A percentile compares a stretch with the other conserved stretches of the same genome.
Evolutionary conservation across 129 eudicot species (phyloP).

Genomic region (Helichrysum umbraculigerum): DNA sequence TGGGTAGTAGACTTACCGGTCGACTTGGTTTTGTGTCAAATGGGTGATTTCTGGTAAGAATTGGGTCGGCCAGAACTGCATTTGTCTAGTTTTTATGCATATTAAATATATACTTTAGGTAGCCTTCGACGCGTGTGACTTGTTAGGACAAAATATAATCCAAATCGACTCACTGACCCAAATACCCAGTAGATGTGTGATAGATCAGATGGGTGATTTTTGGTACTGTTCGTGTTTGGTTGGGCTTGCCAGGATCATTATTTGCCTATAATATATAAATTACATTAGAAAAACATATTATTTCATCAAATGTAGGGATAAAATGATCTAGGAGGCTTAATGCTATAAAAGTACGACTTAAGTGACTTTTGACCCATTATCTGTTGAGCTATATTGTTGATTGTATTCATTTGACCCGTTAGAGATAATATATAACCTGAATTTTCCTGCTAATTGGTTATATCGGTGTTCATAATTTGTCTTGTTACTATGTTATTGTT

Average conservation of each 20-base stretch:
- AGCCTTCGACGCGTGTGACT: background rate
- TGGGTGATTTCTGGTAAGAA: background rate
- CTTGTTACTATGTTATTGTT: background rate
- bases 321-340: background rate
- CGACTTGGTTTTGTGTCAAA: background rate
- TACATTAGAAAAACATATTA: background rate
- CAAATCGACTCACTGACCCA: background rate
- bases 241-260: background rate
- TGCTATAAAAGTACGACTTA: background rate
- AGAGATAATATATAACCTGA: background rate
- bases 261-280: background rate
- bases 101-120: background rate
- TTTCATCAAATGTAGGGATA: too few relatives aligned
- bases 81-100: background rate
- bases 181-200: background rate
- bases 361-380: background rate
- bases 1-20: background rate
- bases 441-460: background rate
- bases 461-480: background rate
- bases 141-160: background rate
- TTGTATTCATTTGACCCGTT: background rate
- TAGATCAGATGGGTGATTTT: too few relatives aligned
- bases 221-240: too few relatives aligned
- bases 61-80: background rate
- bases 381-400: background rate